phyloP scores from a whole-genome alignment of 2,329 filamentous ascomycete species.

The Beauveria varroae region DNA sequence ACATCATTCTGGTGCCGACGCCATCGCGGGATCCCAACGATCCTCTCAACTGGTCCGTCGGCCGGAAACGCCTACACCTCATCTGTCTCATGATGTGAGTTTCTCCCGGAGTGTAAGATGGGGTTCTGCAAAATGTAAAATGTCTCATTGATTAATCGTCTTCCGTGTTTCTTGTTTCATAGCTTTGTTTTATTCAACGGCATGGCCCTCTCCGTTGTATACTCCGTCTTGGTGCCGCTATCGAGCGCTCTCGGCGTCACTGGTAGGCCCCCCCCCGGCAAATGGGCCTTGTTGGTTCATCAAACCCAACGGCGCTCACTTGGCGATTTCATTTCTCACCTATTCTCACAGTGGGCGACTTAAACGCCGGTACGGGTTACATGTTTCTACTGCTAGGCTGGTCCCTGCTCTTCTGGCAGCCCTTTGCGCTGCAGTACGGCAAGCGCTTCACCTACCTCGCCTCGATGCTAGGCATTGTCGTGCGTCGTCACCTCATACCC shows the following conservation, averaged over 20 bases:
- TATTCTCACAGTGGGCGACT: conserved; percentile 18
- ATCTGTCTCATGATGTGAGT: conserved; percentile 24
- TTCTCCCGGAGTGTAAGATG: neutral
- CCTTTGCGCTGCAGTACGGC: conserved; percentile 37
- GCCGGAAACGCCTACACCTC: conserved; percentile 20
- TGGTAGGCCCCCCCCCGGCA: neutral
- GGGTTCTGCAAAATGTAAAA: too few relatives aligned
- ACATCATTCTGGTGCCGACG: conserved; percentile 43
- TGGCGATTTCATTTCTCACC: too few relatives aligned
- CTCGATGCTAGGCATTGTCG: conserved; percentile 26
- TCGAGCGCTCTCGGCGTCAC: conserved; percentile 25
- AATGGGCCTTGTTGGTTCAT: too few relatives aligned
- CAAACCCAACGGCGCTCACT: too few relatives aligned
- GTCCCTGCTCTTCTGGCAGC: conserved; percentile 40
- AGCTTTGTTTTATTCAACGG: conserved; percentile 33
- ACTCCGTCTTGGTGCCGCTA: conserved; percentile 31
- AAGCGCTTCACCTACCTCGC: conserved; percentile 32
- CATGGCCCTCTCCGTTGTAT: conserved; percentile 32
- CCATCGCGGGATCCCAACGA: conserved; percentile 44
- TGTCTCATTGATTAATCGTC: too few relatives aligned
- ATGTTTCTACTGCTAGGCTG: conserved; percentile 39
- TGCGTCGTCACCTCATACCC: conserved; percentile 10
- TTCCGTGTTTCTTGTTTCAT: neutral
- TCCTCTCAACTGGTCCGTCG: conserved; percentile 41
- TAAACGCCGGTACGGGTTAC: conserved; percentile 33